Evolutionary conservation across 345 rosid species (phyloP).

Genomic region (Acer campestre): DNA sequence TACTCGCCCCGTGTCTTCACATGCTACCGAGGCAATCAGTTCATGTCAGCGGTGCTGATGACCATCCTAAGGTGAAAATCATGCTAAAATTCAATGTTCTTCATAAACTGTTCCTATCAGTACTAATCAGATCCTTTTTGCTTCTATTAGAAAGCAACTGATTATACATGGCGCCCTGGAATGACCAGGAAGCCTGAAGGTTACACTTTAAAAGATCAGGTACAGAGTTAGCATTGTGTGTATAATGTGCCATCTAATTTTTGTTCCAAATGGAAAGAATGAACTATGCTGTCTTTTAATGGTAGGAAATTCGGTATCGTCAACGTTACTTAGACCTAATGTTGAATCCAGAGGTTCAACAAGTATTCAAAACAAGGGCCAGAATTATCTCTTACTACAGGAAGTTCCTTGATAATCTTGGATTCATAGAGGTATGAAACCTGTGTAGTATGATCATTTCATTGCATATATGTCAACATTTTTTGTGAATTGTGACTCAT

Average conservation of each 20-base stretch:
- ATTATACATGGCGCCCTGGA: neutral
- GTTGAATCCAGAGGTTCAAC: neutral
- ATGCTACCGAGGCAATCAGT: neutral
- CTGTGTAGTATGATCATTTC: neutral
- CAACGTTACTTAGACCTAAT: conserved; percentile 3
- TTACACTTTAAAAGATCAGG: neutral
- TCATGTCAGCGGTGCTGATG: too few species aligned
- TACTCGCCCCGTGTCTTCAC: neutral
- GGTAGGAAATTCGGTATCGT: neutral
- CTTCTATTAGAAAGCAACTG: neutral
- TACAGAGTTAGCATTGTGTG: neutral
- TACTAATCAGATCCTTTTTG: neutral
- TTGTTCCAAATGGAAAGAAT: too few species aligned
- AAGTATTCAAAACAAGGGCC: neutral
- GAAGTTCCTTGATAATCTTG: neutral
- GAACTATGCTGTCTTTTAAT: neutral
- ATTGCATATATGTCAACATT: neutral
- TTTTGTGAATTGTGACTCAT: neutral
- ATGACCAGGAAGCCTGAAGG: neutral
- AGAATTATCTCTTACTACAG: neutral
- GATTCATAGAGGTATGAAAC: neutral
- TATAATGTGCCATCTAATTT: too few species aligned
- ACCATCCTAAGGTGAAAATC: neutral
- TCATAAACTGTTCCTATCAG: neutral
- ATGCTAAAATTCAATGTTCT: neutral